phyloP scores from a whole-genome alignment of 169 alveolate genomes.

The Plasmodium coatneyi region DNA sequence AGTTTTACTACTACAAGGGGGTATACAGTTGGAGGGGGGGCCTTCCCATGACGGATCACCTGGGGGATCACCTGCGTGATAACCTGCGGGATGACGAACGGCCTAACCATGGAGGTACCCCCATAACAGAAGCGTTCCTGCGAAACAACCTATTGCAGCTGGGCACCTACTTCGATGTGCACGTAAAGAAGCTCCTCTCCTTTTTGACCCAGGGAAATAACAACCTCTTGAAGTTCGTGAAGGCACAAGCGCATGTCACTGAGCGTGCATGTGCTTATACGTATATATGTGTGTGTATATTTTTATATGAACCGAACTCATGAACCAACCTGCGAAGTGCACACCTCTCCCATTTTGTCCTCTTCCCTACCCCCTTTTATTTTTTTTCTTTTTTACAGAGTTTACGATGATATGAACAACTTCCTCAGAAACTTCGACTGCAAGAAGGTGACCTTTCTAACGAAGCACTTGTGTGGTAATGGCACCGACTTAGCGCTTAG shows the following conservation, averaged over 20 bases:
- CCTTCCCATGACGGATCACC: neutral
- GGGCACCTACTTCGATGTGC: conserved; percentile 36
- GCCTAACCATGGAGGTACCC: neutral
- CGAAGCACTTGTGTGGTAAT: conserved; percentile 67
- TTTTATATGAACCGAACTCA: neutral
- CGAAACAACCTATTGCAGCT: neutral
- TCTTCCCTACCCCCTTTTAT: neutral
- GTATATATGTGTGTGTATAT: neutral
- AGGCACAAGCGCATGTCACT: neutral
- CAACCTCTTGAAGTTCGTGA: conserved; percentile 14
- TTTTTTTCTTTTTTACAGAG: conserved; percentile 15
- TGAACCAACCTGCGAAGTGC: neutral
- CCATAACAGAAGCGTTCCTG: neutral
- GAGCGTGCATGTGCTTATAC: neutral
- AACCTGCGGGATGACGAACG: neutral
- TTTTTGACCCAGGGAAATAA: conserved; percentile 58
- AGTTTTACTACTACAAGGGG: conserved; percentile 38
- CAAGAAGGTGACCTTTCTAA: conserved; percentile 22
- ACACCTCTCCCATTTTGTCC: neutral
- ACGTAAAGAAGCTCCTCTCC: conserved; percentile 9
- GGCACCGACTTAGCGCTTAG: conserved; percentile 43
- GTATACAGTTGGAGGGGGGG: neutral
- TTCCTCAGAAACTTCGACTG: conserved; percentile 5
- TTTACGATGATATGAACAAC: conserved; percentile 8
- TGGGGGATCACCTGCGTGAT: neutral